These are phyloP conservation scores for Onygenales sp. DNA, from an alignment of 2,329 filamentous ascomycete species.

Conservation along the genomic window DNA sequence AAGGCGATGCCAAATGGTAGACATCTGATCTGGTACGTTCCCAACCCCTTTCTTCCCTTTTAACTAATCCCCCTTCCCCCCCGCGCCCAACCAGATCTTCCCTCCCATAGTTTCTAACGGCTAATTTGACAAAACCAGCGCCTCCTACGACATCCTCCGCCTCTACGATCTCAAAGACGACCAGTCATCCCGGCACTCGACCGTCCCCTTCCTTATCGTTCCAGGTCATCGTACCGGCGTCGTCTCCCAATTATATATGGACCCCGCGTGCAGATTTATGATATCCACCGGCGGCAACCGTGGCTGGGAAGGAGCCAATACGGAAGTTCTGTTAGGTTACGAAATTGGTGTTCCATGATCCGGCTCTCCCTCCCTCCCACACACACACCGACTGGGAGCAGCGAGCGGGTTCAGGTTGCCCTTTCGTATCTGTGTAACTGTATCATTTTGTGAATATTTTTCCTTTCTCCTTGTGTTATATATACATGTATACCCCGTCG, in stretches of 20 bases:
- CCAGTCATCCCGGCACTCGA: slow-evolving; percentile 58
- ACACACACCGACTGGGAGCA: too few species aligned
- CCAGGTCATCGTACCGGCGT: slow-evolving; percentile 84
- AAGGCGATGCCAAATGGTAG: slow-evolving; percentile 85
- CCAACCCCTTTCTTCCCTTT: not conserved
- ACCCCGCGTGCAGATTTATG: slow-evolving; percentile 83
- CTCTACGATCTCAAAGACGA: slow-evolving; percentile 77
- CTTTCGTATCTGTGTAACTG: not conserved
- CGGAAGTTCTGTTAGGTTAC: slow-evolving; percentile 88
- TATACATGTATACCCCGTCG: not conserved
- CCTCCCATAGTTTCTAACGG: slow-evolving; percentile 2
- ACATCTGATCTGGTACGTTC: slow-evolving; percentile 70
- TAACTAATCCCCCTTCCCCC: not conserved
- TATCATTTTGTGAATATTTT: too few species aligned
- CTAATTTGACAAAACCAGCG: slow-evolving; percentile 43
- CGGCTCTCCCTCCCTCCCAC: too few species aligned
- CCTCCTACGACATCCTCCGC: slow-evolving; percentile 84
- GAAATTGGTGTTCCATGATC: slow-evolving; percentile 56
- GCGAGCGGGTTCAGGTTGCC: too few species aligned
- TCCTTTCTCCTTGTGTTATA: not conserved
- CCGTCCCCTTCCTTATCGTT: slow-evolving; percentile 91
- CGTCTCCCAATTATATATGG: slow-evolving; percentile 75
- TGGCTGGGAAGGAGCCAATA: slow-evolving; percentile 86
- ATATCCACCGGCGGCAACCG: slow-evolving; percentile 83
- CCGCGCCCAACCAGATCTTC: not conserved